Evolutionary conservation across 495 filamentous ascomycete genomes (phyloP).

Genomic region (Tuber borchii): DNA sequence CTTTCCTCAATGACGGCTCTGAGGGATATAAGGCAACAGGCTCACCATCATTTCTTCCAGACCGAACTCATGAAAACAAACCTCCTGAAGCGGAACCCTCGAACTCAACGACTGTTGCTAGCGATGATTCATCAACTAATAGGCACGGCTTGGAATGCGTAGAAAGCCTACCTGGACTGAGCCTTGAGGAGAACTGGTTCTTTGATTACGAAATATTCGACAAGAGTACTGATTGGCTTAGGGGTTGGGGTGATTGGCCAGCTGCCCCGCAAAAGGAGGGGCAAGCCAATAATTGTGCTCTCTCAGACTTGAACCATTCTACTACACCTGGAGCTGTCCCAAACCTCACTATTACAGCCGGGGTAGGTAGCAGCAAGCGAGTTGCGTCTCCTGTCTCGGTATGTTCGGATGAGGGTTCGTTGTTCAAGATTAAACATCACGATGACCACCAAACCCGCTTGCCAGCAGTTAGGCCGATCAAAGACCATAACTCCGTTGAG

Average conservation of each 20-base stretch:
- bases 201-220: conserved; percentile 41
- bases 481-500: conserved; percentile 33
- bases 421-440: conserved; percentile 13
- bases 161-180: conserved; percentile 21
- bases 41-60: conserved; percentile 5
- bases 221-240: conserved; percentile 39
- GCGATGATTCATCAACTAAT: conserved; percentile 11
- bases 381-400: conserved; percentile 25
- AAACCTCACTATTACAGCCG: conserved; percentile 10
- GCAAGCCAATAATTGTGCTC: neutral
- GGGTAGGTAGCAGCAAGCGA: conserved; percentile 14
- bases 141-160: conserved; percentile 15
- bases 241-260: conserved; percentile 38
- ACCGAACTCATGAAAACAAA: conserved; percentile 12
- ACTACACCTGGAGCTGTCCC: neutral
- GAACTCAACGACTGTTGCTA: conserved; percentile 13
- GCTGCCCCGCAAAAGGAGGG: conserved; percentile 10
- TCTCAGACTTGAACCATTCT: conserved; percentile 1
- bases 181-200: conserved; percentile 37
- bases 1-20: conserved; percentile 18
- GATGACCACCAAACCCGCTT: conserved; percentile 36
- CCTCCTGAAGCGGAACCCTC: neutral
- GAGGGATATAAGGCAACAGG: neutral
- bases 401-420: conserved; percentile 23
- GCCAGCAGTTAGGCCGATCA: conserved; percentile 38